These are phyloP conservation scores for Monilinia polystroma DNA, from an alignment of 2,329 filamentous ascomycete genomes.

Conservation along the genomic window DNA sequence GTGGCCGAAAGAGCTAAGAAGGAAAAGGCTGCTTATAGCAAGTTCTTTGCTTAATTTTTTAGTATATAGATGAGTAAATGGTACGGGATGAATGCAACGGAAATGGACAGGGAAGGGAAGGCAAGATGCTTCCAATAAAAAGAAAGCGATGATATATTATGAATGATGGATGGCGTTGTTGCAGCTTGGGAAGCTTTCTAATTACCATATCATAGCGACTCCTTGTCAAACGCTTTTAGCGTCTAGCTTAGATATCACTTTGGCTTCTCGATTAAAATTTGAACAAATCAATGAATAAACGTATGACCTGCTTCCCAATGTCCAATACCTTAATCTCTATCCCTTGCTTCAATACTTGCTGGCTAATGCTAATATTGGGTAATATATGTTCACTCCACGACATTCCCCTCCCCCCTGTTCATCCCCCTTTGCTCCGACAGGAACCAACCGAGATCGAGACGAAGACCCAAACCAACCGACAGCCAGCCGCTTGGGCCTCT, in stretches of 20 bases:
- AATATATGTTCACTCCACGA: no score
- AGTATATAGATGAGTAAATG: not conserved
- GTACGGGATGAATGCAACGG: not conserved
- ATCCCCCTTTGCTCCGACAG: no score
- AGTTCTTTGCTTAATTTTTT: slow-evolving; percentile 65
- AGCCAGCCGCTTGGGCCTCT: no score
- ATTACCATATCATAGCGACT: not conserved
- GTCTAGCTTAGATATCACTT: slow-evolving; percentile 8
- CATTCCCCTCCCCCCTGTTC: no score
- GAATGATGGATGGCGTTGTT: slow-evolving; percentile 12
- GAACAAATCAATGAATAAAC: not conserved
- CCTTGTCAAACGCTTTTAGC: not conserved
- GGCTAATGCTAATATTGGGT: no score
- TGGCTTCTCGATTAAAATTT: not conserved
- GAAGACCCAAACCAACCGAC: no score
- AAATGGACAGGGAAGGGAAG: not conserved
- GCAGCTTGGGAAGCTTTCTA: slow-evolving; percentile 3
- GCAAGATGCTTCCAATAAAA: not conserved
- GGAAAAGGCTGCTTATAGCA: slow-evolving; percentile 90
- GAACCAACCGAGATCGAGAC: no score
- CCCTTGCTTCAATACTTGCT: no score
- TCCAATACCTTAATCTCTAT: no score
- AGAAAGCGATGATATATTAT: slow-evolving; percentile 3
- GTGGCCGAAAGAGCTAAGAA: slow-evolving; percentile 72
- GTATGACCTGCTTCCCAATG: no score